A percentile compares a stretch with the other conserved stretches of the same genome.
These are phyloP conservation scores for Lanmaoa pseudosensibilis DNA, from an alignment of 768 basidiomycete species.

Conservation along the genomic window DNA sequence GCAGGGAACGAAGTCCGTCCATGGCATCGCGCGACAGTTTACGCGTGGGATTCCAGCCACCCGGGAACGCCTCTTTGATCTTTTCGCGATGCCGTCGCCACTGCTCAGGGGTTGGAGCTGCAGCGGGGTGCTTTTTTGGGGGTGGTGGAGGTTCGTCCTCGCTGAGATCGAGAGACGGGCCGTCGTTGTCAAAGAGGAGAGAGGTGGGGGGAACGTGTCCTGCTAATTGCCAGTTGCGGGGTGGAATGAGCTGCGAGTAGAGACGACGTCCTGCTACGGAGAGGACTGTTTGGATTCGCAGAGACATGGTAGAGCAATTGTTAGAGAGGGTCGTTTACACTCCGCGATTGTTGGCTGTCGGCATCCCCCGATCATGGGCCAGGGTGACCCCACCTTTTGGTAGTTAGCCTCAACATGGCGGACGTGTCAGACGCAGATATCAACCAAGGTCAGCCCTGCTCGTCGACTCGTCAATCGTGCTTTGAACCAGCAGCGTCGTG, in stretches of 20 bases:
- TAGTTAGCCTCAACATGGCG: slow-evolving; percentile 54
- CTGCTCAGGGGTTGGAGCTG: slow-evolving; percentile 41
- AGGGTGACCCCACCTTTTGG: not conserved
- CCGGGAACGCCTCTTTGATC: slow-evolving; percentile 56
- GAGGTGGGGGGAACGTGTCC: slow-evolving; percentile 35
- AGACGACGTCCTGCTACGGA: slow-evolving; percentile 20
- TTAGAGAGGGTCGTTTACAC: not conserved
- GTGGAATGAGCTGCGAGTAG: slow-evolving; percentile 26
- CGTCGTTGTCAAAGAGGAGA: slow-evolving; percentile 24
- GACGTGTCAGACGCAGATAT: slow-evolving; percentile 77
- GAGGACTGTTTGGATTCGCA: slow-evolving; percentile 15
- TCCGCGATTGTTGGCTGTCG: slow-evolving; percentile 22
- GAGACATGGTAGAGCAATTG: slow-evolving; percentile 3
- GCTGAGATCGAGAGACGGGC: slow-evolving; percentile 25
- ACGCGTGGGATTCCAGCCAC: slow-evolving; percentile 76
- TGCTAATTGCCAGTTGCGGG: slow-evolving; percentile 32
- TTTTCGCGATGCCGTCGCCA: slow-evolving; percentile 50
- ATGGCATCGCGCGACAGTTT: slow-evolving; percentile 83
- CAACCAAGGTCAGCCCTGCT: slow-evolving; percentile 54
- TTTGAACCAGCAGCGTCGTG: slow-evolving; percentile 17
- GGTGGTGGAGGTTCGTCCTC: slow-evolving; percentile 34
- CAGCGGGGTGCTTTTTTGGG: slow-evolving; percentile 17
- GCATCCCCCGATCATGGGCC: slow-evolving; percentile 20
- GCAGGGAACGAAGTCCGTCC: slow-evolving; percentile 71
- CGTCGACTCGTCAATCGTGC: slow-evolving; percentile 3